These are phyloP conservation scores for Phytophthora cactorum DNA, from an alignment of 352 stramenopile genomes.

Conservation along the genomic window DNA sequence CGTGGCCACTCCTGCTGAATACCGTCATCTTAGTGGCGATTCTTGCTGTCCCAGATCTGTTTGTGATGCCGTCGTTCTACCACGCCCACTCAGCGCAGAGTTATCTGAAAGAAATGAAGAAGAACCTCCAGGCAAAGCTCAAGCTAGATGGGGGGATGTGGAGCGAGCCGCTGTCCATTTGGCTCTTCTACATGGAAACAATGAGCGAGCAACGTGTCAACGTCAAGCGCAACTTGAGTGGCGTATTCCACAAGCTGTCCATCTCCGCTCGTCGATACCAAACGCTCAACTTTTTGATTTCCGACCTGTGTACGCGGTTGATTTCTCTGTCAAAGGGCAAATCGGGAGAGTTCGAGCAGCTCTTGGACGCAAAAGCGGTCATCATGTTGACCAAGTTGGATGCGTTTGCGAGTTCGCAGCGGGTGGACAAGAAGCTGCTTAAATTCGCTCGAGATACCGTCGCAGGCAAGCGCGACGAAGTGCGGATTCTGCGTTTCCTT, in stretches of 20 bases:
- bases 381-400: conserved; percentile 64
- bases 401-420: conserved; percentile 65
- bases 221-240: conserved; percentile 48
- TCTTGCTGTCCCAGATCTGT: conserved; percentile 72
- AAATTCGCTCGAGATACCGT: conserved; percentile 54
- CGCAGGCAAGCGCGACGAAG: conserved; percentile 32
- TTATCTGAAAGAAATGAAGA: conserved; percentile 84
- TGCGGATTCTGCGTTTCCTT: conserved; percentile 69
- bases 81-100: conserved; percentile 63
- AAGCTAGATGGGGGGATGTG: conserved; percentile 62
- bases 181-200: conserved; percentile 70
- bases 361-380: conserved; percentile 51
- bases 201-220: conserved; percentile 54
- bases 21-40: conserved; percentile 73
- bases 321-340: conserved; percentile 57
- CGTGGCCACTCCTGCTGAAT: conserved; percentile 55
- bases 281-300: conserved; percentile 81
- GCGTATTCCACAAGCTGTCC: conserved; percentile 52
- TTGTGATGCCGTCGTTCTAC: conserved; percentile 83
- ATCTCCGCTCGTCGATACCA: conserved; percentile 79
- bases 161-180: conserved; percentile 82
- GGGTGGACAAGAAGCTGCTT: conserved; percentile 55
- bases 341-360: conserved; percentile 39
- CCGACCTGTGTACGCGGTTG: conserved; percentile 73
- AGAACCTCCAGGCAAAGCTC: conserved; percentile 73